phyloP scores from a whole-genome alignment of 2,329 filamentous ascomycete species.

The Microcera coccophila region DNA sequence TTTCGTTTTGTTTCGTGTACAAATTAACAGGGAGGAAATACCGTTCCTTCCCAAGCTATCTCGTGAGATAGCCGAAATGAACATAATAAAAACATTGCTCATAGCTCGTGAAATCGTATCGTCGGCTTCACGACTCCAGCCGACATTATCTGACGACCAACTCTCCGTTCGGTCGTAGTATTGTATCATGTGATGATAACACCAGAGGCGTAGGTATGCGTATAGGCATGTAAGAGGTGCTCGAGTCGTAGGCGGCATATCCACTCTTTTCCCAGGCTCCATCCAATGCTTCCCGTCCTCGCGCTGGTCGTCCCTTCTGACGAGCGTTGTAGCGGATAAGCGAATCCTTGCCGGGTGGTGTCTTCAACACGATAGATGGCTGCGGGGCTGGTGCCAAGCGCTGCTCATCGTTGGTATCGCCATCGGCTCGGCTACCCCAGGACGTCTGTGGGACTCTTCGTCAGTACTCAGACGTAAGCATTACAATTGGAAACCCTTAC shows the following conservation, averaged over 20 bases:
- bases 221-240: slow-evolving; percentile 34
- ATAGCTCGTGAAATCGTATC: slow-evolving; percentile 17
- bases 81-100: slow-evolving; percentile 6
- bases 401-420: slow-evolving; percentile 75
- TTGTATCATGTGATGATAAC: slow-evolving; percentile 18
- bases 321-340: slow-evolving; percentile 46
- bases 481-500: slow-evolving; percentile 50
- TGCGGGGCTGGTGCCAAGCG: slow-evolving; percentile 55
- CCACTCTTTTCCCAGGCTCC: slow-evolving; percentile 31
- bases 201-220: slow-evolving; percentile 24
- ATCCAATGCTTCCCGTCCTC: slow-evolving; percentile 17
- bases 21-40: slow-evolving; percentile 12
- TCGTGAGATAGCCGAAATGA: not conserved
- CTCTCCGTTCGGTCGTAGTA: slow-evolving; percentile 21
- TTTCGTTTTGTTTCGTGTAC: not conserved
- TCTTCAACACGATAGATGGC: slow-evolving; percentile 40
- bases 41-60: slow-evolving; percentile 2
- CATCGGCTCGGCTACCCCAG: slow-evolving; percentile 91
- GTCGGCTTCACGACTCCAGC: slow-evolving; percentile 19
- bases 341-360: slow-evolving; percentile 41
- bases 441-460: slow-evolving; percentile 62
- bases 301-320: slow-evolving; percentile 36
- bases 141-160: slow-evolving; percentile 19
- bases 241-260: slow-evolving; percentile 35
- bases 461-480: not conserved